phyloP scores from a whole-genome alignment of 495 filamentous ascomycete species.

The Aspergillus haitiensis region DNA sequence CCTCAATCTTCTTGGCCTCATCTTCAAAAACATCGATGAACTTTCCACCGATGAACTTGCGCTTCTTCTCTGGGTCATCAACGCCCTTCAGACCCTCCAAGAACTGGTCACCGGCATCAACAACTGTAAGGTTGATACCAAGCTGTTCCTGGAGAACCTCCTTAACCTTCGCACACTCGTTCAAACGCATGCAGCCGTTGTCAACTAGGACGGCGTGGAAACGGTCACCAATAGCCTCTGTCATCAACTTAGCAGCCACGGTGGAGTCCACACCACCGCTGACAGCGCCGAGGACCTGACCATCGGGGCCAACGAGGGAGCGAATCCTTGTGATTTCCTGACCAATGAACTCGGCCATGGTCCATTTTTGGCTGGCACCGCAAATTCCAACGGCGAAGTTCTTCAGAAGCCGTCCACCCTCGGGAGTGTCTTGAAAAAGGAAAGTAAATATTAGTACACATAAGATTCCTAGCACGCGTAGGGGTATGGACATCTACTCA shows the following conservation, averaged over 20 bases:
- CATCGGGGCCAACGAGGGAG: slow-evolving; percentile 71
- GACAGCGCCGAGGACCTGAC: slow-evolving; percentile 81
- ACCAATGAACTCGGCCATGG: slow-evolving; percentile 76
- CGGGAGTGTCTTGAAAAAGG: slow-evolving; percentile 47
- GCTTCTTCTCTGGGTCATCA: slow-evolving; percentile 82
- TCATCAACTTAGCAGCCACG: slow-evolving; percentile 82
- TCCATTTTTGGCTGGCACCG: slow-evolving; percentile 71
- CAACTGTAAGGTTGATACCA: slow-evolving; percentile 86
- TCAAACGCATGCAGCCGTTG: slow-evolving; percentile 82
- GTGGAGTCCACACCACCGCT: slow-evolving; percentile 93
- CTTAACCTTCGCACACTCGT: slow-evolving; percentile 80
- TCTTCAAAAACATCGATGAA: slow-evolving; percentile 90
- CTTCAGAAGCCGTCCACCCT: slow-evolving; percentile 50
- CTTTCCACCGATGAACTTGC: slow-evolving; percentile 84
- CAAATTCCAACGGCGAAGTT: slow-evolving; percentile 87
- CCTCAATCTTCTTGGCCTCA: slow-evolving; percentile 74
- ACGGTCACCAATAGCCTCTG: slow-evolving; percentile 76
- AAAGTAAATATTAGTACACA: slow-evolving; percentile 5
- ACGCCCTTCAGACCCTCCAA: slow-evolving; percentile 72
- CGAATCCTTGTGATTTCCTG: slow-evolving; percentile 77
- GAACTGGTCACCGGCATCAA: slow-evolving; percentile 78
- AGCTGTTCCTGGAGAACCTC: slow-evolving; percentile 72
- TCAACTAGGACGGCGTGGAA: slow-evolving; percentile 90
- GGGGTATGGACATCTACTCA: not conserved
- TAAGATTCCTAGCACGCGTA: not conserved